Conservation (phyloP, 1,139 yeast species). For the Oligophagozyma castellii region DNA sequence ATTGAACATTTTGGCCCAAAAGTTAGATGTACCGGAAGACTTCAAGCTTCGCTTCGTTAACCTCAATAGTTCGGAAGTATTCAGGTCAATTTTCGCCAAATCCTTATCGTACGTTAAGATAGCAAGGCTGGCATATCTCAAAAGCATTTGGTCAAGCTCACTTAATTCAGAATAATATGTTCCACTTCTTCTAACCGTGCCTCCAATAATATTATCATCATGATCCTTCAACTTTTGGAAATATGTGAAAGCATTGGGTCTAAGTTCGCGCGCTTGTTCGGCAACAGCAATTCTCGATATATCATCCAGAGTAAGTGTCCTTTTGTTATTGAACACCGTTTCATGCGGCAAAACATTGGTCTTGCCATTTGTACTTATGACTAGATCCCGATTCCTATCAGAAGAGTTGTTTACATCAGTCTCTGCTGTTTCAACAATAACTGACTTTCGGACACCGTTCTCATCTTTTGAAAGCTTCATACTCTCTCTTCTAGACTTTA, state of each 20-base stretch:
- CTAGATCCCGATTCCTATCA: slow-evolving; percentile 8
- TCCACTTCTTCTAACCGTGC: slow-evolving; percentile 18
- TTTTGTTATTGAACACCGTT: slow-evolving; percentile 63
- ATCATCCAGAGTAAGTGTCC: slow-evolving; percentile 83
- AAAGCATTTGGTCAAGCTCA: slow-evolving; percentile 34
- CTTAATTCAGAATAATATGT: slow-evolving; percentile 63
- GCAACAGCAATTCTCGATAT: slow-evolving; percentile 95
- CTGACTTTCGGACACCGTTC: slow-evolving; percentile 46
- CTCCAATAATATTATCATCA: slow-evolving; percentile 11
- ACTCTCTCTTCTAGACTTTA: slow-evolving; percentile 63
- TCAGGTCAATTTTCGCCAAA: slow-evolving; percentile 5
- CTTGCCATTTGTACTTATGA: slow-evolving; percentile 19
- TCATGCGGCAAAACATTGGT: slow-evolving; percentile 24
- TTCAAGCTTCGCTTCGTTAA: slow-evolving; percentile 6
- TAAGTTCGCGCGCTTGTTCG: slow-evolving; percentile 86
- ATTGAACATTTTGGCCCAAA: slow-evolving; percentile 63
- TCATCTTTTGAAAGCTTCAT: slow-evolving; percentile 46
- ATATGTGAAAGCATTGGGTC: slow-evolving; percentile 29
- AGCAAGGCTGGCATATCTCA: slow-evolving; percentile 46
- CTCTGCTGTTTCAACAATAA: slow-evolving; percentile 33
- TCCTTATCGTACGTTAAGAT: slow-evolving; percentile 8
- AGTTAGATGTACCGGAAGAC: slow-evolving; percentile 19
- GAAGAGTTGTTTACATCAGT: slow-evolving; percentile 8
- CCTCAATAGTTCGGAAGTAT: slow-evolving; percentile 4
- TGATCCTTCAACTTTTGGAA: slow-evolving; percentile 22